phyloP scores from a whole-genome alignment of 2,329 filamentous ascomycete species.

The Fusarium domesticum region DNA sequence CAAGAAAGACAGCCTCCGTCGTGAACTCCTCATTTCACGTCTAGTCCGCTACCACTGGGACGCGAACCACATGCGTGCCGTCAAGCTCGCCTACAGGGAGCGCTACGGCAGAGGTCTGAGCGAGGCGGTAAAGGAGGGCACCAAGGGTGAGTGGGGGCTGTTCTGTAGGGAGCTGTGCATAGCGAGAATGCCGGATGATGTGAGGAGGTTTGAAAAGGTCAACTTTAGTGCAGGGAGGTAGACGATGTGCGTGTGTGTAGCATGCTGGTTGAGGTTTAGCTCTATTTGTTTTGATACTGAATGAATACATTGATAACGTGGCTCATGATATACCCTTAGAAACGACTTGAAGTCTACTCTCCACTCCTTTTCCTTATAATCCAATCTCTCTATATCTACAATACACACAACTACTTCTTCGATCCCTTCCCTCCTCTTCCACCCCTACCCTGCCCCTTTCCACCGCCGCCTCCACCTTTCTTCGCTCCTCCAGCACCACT shows the following conservation, averaged over 20 bases:
- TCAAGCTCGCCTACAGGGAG: conserved; percentile 76
- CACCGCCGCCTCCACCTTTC: conserved; percentile 35
- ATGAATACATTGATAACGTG: too few species aligned
- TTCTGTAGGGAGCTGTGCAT: conserved; percentile 73
- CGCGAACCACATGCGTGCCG: conserved; percentile 69
- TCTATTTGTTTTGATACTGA: neutral
- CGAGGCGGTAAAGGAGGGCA: conserved; percentile 74
- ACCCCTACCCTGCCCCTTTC: conserved; percentile 34
- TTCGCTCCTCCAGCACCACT: conserved; percentile 43
- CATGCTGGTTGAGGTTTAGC: too few species aligned
- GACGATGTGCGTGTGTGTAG: conserved; percentile 12
- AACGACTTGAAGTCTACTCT: neutral
- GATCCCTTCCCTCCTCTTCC: conserved; percentile 42
- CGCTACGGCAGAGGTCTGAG: conserved; percentile 74
- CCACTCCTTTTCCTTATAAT: too few species aligned
- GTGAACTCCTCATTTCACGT: conserved; percentile 82
- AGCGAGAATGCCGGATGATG: conserved; percentile 57
- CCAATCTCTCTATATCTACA: neutral
- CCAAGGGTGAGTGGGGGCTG: conserved; percentile 70
- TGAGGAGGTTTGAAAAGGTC: conserved; percentile 50
- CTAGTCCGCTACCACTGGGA: conserved; percentile 94
- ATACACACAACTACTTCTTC: conserved; percentile 37
- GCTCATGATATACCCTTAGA: neutral
- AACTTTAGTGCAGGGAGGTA: conserved; percentile 16
- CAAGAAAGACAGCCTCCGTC: conserved; percentile 67